A percentile compares a stretch with the other conserved stretches of the same genome.
Conservation (phyloP, 306 rosid genomes). For the Nissolia schottii region DNA sequence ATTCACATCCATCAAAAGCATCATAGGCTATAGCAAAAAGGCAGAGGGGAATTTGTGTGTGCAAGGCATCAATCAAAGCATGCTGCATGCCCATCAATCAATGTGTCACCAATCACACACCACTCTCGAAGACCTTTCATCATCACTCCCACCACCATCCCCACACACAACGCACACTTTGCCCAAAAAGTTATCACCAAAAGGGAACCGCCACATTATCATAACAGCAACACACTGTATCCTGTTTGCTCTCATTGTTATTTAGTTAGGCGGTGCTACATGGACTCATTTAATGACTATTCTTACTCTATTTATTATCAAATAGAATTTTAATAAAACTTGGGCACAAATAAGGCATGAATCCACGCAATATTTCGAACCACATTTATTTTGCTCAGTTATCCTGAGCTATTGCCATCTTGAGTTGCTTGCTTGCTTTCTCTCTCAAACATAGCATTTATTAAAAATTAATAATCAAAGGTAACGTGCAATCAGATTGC, state of each 20-base stretch:
- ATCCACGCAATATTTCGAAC: too few species aligned
- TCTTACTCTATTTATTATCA: too few species aligned
- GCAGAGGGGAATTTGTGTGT: too few species aligned
- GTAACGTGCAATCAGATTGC: background rate
- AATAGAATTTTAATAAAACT: too few species aligned
- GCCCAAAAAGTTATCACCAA: conserved; percentile 32
- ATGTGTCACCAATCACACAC: conserved; percentile 35
- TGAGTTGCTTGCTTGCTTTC: conserved; percentile 14
- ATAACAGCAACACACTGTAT: conserved; percentile 28
- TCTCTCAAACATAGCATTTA: conserved; percentile 25
- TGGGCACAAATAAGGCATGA: too few species aligned
- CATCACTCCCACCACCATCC: conserved; percentile 44
- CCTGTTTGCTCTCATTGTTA: conserved; percentile 29
- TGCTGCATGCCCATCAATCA: too few species aligned
- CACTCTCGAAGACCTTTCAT: conserved; percentile 48
- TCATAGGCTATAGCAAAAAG: background rate
- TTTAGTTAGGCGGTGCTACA: too few species aligned
- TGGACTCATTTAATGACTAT: too few species aligned
- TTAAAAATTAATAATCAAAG: conserved; percentile 12
- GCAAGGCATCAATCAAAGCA: conserved; percentile 29
- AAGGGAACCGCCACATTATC: conserved; percentile 38
- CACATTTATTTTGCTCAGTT: too few species aligned
- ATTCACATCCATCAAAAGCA: conserved; percentile 28
- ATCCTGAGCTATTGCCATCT: conserved; percentile 3
- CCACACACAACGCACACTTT: conserved; percentile 26